Base-by-base conservation (phyloP, 257 asterid genomes). In the Solanum bulbocastanum region DNA sequence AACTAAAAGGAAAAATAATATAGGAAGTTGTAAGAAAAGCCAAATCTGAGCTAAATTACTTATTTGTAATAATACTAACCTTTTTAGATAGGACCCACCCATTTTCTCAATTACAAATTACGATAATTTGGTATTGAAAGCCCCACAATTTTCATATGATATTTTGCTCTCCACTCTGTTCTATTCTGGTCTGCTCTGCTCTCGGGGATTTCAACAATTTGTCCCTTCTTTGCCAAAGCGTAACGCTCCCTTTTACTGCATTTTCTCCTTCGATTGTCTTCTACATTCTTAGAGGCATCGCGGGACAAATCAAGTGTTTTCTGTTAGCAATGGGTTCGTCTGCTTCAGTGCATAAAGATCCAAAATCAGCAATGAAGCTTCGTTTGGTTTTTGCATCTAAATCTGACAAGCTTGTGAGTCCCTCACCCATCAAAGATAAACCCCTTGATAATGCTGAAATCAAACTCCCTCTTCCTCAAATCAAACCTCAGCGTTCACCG, bases 371-470 rank as follows among this genome's bases (percentile, higher is more conserved):
- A 76, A 66, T 87, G 88, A 94, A 91, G 90, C 65, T 91, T 79
- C 91, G 89, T 18, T 60, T 93, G 25, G 90, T 93, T 65, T 44
- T 91, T 74, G 92, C 91, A 84, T 92, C 94, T 4, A 90, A 92
- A 69, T 91, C 87, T 36, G 94, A 92, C 56, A 88, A 91, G 87
- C 82, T 89, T 62, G 33, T 93, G 66, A 91, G 87, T 68, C 95
- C 96, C 3, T 92, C 98, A 69, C 95, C 95, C 66, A 91, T 91
- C 89, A 95, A 93, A 85, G 91, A 84, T 23, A 89, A 87, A n/a
- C 35, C 91, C 81, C 66, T 62, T 79, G 52, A 88, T 37, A 88
- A 52, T 30, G 86, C 18, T 81, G 20, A 81, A 27, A 46, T 81
- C 68, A 81, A 81, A 25, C 39, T 66, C 18, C 11, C 90, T 83